Evolutionary conservation across 345 rosid species (phyloP).

Genomic region (Odontarrhena argentea): DNA sequence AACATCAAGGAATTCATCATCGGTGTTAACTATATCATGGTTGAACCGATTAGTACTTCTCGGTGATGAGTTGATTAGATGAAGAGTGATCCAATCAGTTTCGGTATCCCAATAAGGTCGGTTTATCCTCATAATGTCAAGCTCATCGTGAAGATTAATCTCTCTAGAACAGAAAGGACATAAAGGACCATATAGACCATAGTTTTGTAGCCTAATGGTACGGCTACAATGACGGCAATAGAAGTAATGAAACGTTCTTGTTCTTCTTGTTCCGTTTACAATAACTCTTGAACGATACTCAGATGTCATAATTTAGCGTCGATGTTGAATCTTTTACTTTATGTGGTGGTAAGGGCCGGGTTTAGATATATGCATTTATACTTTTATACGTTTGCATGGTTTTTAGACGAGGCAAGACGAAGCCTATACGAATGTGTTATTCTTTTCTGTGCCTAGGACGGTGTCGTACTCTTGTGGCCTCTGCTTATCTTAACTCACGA

Average conservation of each 20-base stretch:
- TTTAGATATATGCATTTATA: slow-evolving; percentile 17
- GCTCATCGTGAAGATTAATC: slow-evolving; percentile 51
- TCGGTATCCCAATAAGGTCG: slow-evolving; percentile 50
- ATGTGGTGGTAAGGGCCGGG: neutral
- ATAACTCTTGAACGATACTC: slow-evolving; percentile 47
- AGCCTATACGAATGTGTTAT: slow-evolving; percentile 36
- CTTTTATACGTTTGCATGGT: slow-evolving; percentile 28
- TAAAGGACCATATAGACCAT: slow-evolving; percentile 42
- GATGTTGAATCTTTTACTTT: neutral
- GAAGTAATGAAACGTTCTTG: slow-evolving; percentile 65
- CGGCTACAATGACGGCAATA: slow-evolving; percentile 70
- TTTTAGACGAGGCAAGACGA: slow-evolving; percentile 26
- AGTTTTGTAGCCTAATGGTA: slow-evolving; percentile 48
- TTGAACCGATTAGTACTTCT: slow-evolving; percentile 3
- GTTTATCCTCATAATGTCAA: slow-evolving; percentile 50
- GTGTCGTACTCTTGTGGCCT: slow-evolving; percentile 21
- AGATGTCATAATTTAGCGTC: slow-evolving; percentile 23
- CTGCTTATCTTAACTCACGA: slow-evolving; percentile 27
- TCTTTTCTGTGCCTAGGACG: slow-evolving; percentile 23
- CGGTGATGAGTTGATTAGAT: slow-evolving; percentile 36
- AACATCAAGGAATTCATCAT: slow-evolving; percentile 32
- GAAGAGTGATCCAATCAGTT: slow-evolving; percentile 62
- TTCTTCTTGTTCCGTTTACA: slow-evolving; percentile 61
- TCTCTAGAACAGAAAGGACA: slow-evolving; percentile 59
- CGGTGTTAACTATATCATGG: slow-evolving; percentile 16